A percentile compares a stretch with the other conserved stretches of the same genome.
These are phyloP conservation scores for Sindora glabra DNA, from an alignment of 306 rosid genomes.

Conservation along the genomic window DNA sequence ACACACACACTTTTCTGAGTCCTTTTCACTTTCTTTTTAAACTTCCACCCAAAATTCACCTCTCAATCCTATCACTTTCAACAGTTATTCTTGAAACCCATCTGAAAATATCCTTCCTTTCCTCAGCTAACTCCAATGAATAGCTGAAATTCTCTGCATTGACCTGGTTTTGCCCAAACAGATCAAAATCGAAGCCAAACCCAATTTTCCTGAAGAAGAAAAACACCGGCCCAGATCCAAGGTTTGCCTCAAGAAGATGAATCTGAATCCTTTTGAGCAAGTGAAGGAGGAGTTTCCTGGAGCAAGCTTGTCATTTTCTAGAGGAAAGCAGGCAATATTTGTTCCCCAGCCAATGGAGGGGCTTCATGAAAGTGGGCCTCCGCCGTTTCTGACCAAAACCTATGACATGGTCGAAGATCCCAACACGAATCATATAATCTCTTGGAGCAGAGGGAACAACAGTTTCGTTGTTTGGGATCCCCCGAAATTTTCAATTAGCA, in stretches of 20 bases:
- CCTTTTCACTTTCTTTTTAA: neutral
- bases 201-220: neutral
- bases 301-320: conserved; percentile 15
- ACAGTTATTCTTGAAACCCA: neutral
- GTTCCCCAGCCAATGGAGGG: conserved; percentile 59
- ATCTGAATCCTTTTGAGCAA: conserved; percentile 17
- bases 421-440: conserved; percentile 50
- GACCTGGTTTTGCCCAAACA: neutral
- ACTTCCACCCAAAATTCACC: too few relatives aligned
- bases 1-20: neutral
- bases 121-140: neutral
- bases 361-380: conserved; percentile 61
- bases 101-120: neutral
- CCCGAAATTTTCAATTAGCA: conserved; percentile 45
- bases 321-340: neutral
- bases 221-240: conserved; percentile 21
- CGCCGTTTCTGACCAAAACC: conserved; percentile 84
- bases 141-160: neutral
- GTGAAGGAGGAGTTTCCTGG: conserved; percentile 42
- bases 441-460: conserved; percentile 76
- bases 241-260: conserved; percentile 22
- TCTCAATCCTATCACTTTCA: neutral
- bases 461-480: conserved; percentile 90
- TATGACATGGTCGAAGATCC: conserved; percentile 77
- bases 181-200: neutral